Base-by-base conservation (phyloP, 805 yeast species). In the Candida koratica region DNA sequence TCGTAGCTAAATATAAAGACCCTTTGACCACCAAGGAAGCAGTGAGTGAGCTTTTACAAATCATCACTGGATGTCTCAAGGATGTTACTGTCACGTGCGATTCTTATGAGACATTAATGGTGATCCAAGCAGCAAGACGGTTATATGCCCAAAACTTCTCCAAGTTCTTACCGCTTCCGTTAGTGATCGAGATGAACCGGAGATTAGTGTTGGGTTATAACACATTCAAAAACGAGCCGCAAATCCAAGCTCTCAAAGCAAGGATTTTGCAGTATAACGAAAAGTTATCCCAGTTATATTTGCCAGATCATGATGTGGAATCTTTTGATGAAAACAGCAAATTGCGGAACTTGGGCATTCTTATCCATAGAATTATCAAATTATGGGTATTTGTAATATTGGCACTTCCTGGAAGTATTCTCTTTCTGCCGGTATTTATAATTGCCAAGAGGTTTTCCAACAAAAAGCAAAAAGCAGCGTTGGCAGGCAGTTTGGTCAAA, bases 181-280 rank as follows among this genome's bases (percentile, higher is more conserved):
- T 89, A 46, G 78, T 86, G 29, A 85, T 93, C 14, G 97, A 93
- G 55, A 82, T 88, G 79, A 90, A 89, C 53, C 74, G 98, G 55
- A 68, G 96, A 46, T 71, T 90, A 45, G 81, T 90, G 5, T 64
- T 77, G 37, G 97, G 96, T 1, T 93, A 84, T 54, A 74, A 80
- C 45, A 77, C 79, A 36, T 86, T 69, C 56, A 76, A 78, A 44
- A 76, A 84, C 47, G 81, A 83, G 22, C 86, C 90, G 2, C 70
- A 75, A 36, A 69, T 90, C 38, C 71, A 73, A 39, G 65, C 64
- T 14, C 57, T 90, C 38, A 80, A 76, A 43, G 62, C 69, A 27
- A 77, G 77, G 35, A 86, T 93, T 30, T 56, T 81, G 44, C 60
- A 64, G 9, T 90, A 93, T 57, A 88, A 93, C 61, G 67, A 73